These are phyloP conservation scores for Taphrina flavorubra DNA, from an alignment of 1,139 yeast genomes.

Conservation along the genomic window DNA sequence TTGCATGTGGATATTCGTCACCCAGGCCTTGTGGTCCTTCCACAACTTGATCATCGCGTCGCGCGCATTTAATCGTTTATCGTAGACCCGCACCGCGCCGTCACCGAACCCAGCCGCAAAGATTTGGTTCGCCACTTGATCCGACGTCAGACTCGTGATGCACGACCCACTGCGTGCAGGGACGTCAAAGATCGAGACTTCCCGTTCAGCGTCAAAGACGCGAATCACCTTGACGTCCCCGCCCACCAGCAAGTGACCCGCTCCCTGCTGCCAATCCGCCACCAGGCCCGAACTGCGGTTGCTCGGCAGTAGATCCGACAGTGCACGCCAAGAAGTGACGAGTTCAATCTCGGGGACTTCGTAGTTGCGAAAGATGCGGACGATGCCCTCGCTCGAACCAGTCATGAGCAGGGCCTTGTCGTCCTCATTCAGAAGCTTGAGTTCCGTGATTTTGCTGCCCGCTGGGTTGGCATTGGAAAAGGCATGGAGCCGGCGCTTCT, in stretches of 20 bases:
- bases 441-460: conserved; percentile 86
- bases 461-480: conserved; percentile 85
- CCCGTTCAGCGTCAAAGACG: conserved; percentile 97
- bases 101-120: conserved; percentile 93
- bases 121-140: conserved; percentile 92
- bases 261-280: conserved; percentile 95
- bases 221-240: conserved; percentile 94
- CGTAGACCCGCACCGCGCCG: conserved; percentile 88
- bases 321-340: conserved; percentile 90
- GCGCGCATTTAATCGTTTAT: conserved; percentile 80
- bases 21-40: conserved; percentile 67
- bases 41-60: conserved; percentile 87
- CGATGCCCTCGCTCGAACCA: conserved; percentile 93
- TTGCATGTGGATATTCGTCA: conserved; percentile 89
- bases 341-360: conserved; percentile 64
- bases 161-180: conserved; percentile 93
- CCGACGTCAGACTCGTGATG: conserved; percentile 86
- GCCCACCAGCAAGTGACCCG: conserved; percentile 88
- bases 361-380: conserved; percentile 81
- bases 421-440: conserved; percentile 87
- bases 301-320: conserved; percentile 80
- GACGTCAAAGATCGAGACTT: conserved; percentile 79
- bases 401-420: conserved; percentile 82
- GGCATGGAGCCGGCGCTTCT: conserved; percentile 61
- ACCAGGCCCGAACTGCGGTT: conserved; percentile 83